Base-by-base conservation (phyloP, 2,329 filamentous ascomycete species). In the Bipolaris cookei region DNA sequence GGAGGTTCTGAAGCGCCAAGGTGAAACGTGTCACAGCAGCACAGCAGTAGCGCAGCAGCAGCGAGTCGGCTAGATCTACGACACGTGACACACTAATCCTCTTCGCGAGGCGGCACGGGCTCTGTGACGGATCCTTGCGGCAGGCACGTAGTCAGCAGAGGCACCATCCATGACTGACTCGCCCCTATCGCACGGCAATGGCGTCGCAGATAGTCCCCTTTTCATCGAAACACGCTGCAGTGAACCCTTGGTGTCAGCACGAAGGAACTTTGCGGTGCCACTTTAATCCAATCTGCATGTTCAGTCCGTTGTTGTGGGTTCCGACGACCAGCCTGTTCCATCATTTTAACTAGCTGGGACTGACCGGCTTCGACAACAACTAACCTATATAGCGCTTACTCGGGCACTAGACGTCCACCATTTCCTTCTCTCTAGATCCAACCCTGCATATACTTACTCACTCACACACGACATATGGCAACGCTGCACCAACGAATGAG, bases 1-100 rank as follows among this genome's bases (percentile, higher is more conserved):
- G 45, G 50, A 51, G 51, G 56, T 57, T 58, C 34, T 49, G 56
- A 59, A 60, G 61, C 56, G 61, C 61, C 51, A 62, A 61, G 58
- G 53, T 65, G 63, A 65, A 63, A 65, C 63, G 28, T 45, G 43
- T 35, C 48, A 47, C 28, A 43, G 42, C 42, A 35, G 34, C 28
- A 30, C 10, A 30, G 28, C 28, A 30, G 28, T 10, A 30, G 25
- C 32, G 32, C 34, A 35, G 34, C 28, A 30, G 28, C 34, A 35
- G 34, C 20, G 45, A 16, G 45, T 16, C 42, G 54, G 42, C 54
- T 20, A 46, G 30, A 55, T 38, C 45, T 44, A 16, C 25, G 25
- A 39, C 61, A 64, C 61, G 59, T 60, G 59, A 48, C 48, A 38
- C 25, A 30, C 28, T 20, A 46, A 54, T 50, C 55, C 62, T 56